Percentiles rank a stretch among this genome's conserved stretches.
Evolutionary conservation across 768 basidiomycete genomes (phyloP).

Genomic region (Tylopilus felleus): DNA sequence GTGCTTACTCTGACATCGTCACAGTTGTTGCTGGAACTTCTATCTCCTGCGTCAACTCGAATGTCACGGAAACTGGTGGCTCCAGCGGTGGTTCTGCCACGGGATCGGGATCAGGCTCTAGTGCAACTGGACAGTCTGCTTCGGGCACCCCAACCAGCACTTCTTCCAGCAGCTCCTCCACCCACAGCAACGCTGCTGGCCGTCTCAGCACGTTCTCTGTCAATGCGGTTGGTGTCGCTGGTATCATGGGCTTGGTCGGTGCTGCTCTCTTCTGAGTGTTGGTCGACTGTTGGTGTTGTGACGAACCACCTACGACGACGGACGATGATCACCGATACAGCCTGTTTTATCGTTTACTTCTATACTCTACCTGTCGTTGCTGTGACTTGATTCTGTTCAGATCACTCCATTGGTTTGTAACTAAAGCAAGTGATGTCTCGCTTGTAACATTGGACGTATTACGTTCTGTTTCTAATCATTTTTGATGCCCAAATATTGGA

Average conservation of each 20-base stretch:
- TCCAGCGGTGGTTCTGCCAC: background rate
- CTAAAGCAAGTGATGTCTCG: background rate
- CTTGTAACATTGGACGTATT: constrained; percentile 1
- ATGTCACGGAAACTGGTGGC: constrained; percentile 14
- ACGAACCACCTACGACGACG: constrained; percentile 10
- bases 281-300: background rate
- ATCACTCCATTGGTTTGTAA: constrained; percentile 21
- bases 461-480: background rate
- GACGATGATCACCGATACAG: constrained; percentile 13
- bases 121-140: background rate
- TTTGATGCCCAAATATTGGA: background rate
- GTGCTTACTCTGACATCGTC: constrained; percentile 50
- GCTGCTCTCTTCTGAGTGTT: constrained; percentile 42
- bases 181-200: constrained; percentile 31
- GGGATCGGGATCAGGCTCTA: background rate
- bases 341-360: constrained; percentile 14
- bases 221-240: constrained; percentile 40
- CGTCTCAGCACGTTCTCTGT: constrained; percentile 29
- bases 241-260: constrained; percentile 50
- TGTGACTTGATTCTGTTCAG: constrained; percentile 7
- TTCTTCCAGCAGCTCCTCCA: constrained; percentile 25
- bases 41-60: constrained; percentile 27
- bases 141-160: constrained; percentile 14
- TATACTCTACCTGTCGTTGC: constrained; percentile 19
- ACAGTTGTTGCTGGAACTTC: constrained; percentile 39